Conservation (phyloP, 176 grass and related monocot genomes). For the maize (Zea mays) region Zm-B73-REFERENCE-NAM-5.0 NC_050102.1:180373501-180374000, state of each 20-base stretch:
- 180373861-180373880: constrained; percentile 80
- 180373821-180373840: constrained; percentile 51
- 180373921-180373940: constrained; percentile 49
- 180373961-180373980: constrained; percentile 54
- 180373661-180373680: constrained; percentile 45
- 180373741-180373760: constrained; percentile 57
- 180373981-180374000: constrained; percentile 51
- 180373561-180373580: constrained; percentile 49
- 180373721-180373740: constrained; percentile 26
- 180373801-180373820: constrained; percentile 57
- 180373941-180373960: constrained; percentile 41
- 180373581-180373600: constrained; percentile 38
- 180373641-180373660: constrained; percentile 79
- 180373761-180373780: constrained; percentile 65
- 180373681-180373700: constrained; percentile 48
- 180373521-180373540: constrained; percentile 50
- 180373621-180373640: constrained; percentile 64
- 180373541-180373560: constrained; percentile 56
- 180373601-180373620: constrained; percentile 34
- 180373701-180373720: constrained; percentile 40
- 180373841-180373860: constrained; percentile 52
- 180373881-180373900: constrained; percentile 67
- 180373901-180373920: constrained; percentile 96
- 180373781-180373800: constrained; percentile 72
- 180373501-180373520: constrained; percentile 61